Conservation (phyloP, 805 yeast genomes). For the Tetrapisispora fleetii region DNA sequence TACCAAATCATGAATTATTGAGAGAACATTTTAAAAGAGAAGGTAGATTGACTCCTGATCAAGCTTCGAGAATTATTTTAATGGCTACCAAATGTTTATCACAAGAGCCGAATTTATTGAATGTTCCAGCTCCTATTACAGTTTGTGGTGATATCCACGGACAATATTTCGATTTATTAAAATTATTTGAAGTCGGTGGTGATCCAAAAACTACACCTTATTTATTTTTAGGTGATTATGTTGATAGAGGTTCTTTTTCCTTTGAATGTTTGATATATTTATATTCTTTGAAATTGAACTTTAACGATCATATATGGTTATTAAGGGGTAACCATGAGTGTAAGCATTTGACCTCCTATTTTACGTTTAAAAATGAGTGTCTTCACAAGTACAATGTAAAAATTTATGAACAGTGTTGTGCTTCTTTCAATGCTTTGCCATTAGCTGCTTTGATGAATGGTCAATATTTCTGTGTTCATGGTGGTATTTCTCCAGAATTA, state of each 20-base stretch:
- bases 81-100: constrained; percentile 55
- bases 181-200: constrained; percentile 89
- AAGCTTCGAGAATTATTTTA: constrained; percentile 55
- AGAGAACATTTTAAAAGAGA: constrained; percentile 67
- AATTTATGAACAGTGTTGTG: constrained; percentile 64
- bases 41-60: constrained; percentile 67
- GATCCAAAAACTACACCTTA: constrained; percentile 69
- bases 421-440: constrained; percentile 79
- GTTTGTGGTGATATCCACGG: constrained; percentile 98
- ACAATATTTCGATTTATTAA: constrained; percentile 81
- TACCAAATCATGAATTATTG: constrained; percentile 65
- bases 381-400: constrained; percentile 61
- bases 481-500: constrained; percentile 86
- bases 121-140: constrained; percentile 85
- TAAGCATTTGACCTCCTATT: constrained; percentile 83
- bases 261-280: constrained; percentile 71
- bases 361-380: constrained; percentile 88
- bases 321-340: constrained; percentile 94
- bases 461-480: constrained; percentile 93
- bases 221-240: constrained; percentile 86
- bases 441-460: constrained; percentile 88
- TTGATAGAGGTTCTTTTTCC: constrained; percentile 87
- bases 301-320: constrained; percentile 66
- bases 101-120: constrained; percentile 68
- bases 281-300: constrained; percentile 69